Evolutionary conservation across 2,329 filamentous ascomycete genomes (phyloP).

Genomic region (Alternaria consortialis): DNA sequence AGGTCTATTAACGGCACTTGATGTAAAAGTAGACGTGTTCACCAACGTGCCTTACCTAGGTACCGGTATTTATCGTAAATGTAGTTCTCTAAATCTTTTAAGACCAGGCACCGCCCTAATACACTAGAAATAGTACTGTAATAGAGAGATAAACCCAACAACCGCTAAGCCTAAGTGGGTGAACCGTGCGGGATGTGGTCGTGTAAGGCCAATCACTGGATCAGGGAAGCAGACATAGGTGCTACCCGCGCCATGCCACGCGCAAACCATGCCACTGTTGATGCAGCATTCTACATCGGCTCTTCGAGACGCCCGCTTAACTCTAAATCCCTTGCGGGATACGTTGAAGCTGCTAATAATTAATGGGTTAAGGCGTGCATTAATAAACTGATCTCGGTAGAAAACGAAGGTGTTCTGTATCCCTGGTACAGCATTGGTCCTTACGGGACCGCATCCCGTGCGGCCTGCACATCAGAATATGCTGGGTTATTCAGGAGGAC

Average conservation of each 20-base stretch:
- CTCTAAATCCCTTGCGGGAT: slow-evolving; percentile 3
- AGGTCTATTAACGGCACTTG: background rate
- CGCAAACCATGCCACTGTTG: too few relatives aligned
- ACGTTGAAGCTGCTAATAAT: background rate
- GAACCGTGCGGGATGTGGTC: background rate
- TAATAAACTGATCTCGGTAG: background rate
- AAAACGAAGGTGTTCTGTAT: background rate
- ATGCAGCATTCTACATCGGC: background rate
- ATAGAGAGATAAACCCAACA: background rate
- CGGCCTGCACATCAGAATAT: background rate
- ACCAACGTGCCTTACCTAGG: background rate
- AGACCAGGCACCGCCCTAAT: background rate
- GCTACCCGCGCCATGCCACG: too few relatives aligned
- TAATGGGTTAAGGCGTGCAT: background rate
- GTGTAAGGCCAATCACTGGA: background rate
- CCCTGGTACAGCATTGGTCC: background rate
- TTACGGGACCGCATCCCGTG: background rate
- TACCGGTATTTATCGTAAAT: background rate
- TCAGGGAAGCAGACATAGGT: background rate
- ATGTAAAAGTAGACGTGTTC: background rate
- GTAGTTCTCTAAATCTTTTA: background rate
- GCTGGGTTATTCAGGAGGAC: background rate
- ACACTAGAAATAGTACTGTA: background rate
- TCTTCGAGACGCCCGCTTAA: background rate
- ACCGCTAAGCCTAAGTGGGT: background rate